Evolutionary conservation across 108 stramenopile genomes (phyloP).

Genomic region (Nannochloropsis oceanica): DNA sequence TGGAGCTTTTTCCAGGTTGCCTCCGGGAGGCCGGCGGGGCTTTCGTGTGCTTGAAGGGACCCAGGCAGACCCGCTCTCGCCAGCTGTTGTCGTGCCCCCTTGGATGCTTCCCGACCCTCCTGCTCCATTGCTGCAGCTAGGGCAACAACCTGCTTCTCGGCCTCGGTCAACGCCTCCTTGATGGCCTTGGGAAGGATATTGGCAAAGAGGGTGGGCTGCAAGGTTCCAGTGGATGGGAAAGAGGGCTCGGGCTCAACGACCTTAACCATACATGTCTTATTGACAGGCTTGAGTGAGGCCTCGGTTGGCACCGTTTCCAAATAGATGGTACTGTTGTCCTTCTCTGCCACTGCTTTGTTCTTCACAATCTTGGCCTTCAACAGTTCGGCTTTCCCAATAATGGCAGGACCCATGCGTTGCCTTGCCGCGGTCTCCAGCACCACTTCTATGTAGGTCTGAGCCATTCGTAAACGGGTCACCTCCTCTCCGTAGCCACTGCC

Average conservation of each 20-base stretch:
- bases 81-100: slow-evolving; percentile 5
- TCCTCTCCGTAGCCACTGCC: not conserved
- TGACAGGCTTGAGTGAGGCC: not conserved
- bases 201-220: not conserved
- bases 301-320: slow-evolving; percentile 4
- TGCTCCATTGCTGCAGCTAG: not conserved
- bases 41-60: slow-evolving; percentile 15
- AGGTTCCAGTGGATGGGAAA: not conserved
- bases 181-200: slow-evolving; percentile 9
- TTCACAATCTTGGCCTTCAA: not conserved
- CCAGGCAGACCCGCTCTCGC: slow-evolving; percentile 17
- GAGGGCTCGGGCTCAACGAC: not conserved
- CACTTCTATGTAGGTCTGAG: not conserved
- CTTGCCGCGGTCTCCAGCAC: not conserved
- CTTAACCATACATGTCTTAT: slow-evolving; percentile 8
- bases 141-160: not conserved
- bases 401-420: not conserved
- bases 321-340: slow-evolving; percentile 23
- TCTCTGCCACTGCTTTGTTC: not conserved
- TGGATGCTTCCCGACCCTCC: not conserved
- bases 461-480: not conserved
- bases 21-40: slow-evolving; percentile 10
- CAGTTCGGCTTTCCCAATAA: slow-evolving; percentile 2
- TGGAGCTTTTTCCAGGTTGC: slow-evolving; percentile 13
- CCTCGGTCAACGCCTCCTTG: slow-evolving; percentile 3